A percentile compares a stretch with the other conserved stretches of the same genome.
These are phyloP conservation scores for Hura crepitans DNA, from an alignment of 441 rosid species.

Conservation along the genomic window DNA sequence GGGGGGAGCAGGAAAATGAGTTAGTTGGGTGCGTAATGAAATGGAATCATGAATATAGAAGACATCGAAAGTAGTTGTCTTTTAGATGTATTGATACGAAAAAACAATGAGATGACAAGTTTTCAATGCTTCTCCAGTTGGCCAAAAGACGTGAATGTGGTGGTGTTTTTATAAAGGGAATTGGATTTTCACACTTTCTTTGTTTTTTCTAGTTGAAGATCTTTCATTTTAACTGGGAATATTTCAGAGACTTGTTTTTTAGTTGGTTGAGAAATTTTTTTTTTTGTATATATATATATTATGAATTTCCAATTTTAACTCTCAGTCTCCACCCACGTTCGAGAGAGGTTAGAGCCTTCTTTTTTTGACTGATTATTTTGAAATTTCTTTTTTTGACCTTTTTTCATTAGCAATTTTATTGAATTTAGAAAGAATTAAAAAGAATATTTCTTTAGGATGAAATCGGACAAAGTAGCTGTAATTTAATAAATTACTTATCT, in stretches of 20 bases:
- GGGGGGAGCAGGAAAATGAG: not conserved
- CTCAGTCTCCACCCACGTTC: too few species aligned
- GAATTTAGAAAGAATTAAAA: too few species aligned
- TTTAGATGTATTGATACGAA: not conserved
- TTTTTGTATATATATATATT: too few species aligned
- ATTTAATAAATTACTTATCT: too few species aligned
- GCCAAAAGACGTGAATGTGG: not conserved
- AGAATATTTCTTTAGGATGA: too few species aligned
- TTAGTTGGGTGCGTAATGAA: not conserved
- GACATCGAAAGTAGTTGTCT: conserved; percentile 19
- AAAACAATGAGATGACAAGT: conserved; percentile 8
- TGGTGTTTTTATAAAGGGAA: not conserved
- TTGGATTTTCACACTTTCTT: not conserved
- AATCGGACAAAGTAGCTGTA: too few species aligned
- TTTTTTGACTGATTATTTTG: too few species aligned
- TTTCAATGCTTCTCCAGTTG: not conserved
- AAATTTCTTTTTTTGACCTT: too few species aligned
- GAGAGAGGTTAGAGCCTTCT: too few species aligned
- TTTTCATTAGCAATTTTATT: too few species aligned
- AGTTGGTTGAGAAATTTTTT: not conserved
- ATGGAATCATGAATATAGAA: conserved; percentile 10
- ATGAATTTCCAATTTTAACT: not conserved
- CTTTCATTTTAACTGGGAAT: not conserved
- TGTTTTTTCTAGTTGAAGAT: not conserved
- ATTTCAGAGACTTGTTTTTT: not conserved